These are phyloP conservation scores for Saksenaea oblongispora DNA, from an alignment of 371 early-diverging fungal genomes.

Conservation along the genomic window DNA sequence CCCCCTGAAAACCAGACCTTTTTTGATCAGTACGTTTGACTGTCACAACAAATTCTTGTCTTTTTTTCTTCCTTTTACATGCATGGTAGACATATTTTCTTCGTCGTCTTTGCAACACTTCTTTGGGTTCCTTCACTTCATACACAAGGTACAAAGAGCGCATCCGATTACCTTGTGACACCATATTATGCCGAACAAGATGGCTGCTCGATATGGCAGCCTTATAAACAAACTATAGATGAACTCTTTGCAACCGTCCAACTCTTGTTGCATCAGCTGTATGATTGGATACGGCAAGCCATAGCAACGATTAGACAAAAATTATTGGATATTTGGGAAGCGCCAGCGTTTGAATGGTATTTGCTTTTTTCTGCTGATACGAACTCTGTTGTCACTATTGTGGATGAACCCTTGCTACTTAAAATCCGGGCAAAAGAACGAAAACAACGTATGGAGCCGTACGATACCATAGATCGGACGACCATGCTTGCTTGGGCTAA, in stretches of 20 bases:
- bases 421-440: background rate
- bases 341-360: constrained; percentile 2
- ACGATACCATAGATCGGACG: background rate
- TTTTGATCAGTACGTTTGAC: background rate
- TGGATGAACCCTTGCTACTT: background rate
- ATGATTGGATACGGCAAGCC: background rate
- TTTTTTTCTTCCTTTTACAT: background rate
- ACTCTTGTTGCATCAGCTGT: background rate
- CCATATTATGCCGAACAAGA: background rate
- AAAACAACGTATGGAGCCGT: background rate
- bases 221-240: background rate
- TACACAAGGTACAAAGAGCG: background rate
- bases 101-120: background rate
- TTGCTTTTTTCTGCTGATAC: background rate
- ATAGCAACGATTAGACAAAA: background rate
- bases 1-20: background rate
- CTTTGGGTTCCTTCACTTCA: background rate
- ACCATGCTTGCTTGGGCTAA: background rate
- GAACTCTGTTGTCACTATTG: background rate
- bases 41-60: background rate
- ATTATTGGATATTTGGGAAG: background rate
- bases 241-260: background rate
- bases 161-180: constrained; percentile 4
- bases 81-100: background rate
- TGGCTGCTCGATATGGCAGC: background rate